Evolutionary conservation across 345 rosid genomes (phyloP).

Genomic region (Eucalyptus urophylla): DNA sequence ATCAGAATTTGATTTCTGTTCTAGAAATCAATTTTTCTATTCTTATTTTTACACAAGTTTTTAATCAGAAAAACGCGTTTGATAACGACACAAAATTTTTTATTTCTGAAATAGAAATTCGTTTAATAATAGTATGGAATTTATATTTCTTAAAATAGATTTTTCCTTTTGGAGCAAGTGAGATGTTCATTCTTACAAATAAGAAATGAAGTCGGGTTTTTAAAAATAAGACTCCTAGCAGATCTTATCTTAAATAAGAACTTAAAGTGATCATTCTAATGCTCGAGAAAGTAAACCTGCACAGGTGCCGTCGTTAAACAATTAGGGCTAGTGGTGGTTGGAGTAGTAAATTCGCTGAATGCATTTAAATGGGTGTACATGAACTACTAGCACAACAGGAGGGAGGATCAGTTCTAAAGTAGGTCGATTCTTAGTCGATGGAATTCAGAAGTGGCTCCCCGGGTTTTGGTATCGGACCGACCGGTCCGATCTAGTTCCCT

Average conservation of each 20-base stretch:
- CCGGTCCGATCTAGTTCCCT: background rate
- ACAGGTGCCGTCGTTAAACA: conserved; percentile 25
- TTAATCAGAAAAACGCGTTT: fast-evolving
- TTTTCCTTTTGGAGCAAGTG: too few species aligned
- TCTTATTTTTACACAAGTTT: fast-evolving
- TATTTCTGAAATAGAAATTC: too few species aligned
- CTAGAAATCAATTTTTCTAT: fast-evolving
- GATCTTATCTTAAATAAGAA: fast-evolving
- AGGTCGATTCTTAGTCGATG: fast-evolving
- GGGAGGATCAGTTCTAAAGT: conserved; percentile 5
- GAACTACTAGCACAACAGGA: conserved; percentile 28
- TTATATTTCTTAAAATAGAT: too few species aligned
- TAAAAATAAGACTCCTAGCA: background rate
- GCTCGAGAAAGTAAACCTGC: conserved; percentile 25
- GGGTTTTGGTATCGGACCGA: background rate
- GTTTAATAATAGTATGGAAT: fast-evolving
- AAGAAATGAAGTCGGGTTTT: too few species aligned
- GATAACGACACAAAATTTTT: fast-evolving
- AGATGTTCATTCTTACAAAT: too few species aligned
- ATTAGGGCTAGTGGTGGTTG: conserved; percentile 20
- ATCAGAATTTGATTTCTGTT: fast-evolving
- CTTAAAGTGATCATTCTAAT: too few species aligned
- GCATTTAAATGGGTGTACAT: conserved; percentile 69
- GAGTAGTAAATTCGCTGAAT: conserved; percentile 53
- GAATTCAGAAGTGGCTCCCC: background rate